Conservation (phyloP, 2,329 filamentous ascomycete genomes). For the Chaetomium sp. region DNA sequence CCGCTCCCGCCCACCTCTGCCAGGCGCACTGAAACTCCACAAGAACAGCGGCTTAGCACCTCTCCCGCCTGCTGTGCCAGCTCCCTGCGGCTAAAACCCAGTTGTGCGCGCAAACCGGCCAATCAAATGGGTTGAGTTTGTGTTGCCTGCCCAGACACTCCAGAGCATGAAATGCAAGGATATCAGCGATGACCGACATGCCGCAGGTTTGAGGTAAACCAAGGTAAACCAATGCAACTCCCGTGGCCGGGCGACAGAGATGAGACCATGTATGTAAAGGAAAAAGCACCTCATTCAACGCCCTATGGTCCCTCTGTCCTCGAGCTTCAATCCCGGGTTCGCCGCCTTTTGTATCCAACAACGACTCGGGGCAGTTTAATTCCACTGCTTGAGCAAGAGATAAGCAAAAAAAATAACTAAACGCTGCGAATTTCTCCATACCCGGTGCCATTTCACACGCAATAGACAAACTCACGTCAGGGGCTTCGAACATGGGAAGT, state of each 20-base stretch:
- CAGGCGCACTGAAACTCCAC: conserved; percentile 22
- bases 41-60: conserved; percentile 1
- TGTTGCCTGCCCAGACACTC: conserved; percentile 6
- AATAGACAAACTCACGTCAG: no score
- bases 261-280: neutral
- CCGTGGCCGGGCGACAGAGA: conserved; percentile 19
- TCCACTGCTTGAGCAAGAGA: no score
- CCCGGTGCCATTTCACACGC: no score
- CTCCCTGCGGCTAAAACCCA: conserved; percentile 13
- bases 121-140: conserved; percentile 20
- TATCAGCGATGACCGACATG: conserved; percentile 15
- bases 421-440: no score
- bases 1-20: conserved; percentile 13
- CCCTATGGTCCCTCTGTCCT: no score
- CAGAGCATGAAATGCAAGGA: conserved; percentile 10
- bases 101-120: conserved; percentile 7
- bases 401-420: no score
- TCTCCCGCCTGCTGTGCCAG: conserved; percentile 18
- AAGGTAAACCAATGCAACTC: conserved; percentile 20
- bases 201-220: conserved; percentile 6
- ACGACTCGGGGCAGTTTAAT: neutral
- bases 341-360: neutral
- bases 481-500: neutral
- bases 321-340: neutral
- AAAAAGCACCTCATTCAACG: neutral